These are phyloP conservation scores for Sphaerulina populicola DNA, from an alignment of 2,329 filamentous ascomycete genomes.

Conservation along the genomic window DNA sequence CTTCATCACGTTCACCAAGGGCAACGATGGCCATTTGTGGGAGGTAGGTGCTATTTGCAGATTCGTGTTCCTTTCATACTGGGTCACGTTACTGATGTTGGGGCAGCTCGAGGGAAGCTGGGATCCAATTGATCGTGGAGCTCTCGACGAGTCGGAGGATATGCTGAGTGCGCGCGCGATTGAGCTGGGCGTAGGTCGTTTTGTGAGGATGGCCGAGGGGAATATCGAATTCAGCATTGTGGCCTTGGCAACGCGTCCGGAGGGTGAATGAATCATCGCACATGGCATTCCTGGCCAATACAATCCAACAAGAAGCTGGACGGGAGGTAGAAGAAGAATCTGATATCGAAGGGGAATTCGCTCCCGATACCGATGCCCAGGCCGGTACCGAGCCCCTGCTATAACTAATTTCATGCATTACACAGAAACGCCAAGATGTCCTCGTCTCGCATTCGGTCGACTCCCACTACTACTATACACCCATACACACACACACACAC, in stretches of 20 bases:
- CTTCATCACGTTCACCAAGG: slow-evolving; percentile 43
- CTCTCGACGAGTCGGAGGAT: slow-evolving; percentile 37
- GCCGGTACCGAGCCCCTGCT: too few relatives aligned
- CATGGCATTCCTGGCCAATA: too few relatives aligned
- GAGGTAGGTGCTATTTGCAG: slow-evolving; percentile 30
- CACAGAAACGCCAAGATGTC: neutral
- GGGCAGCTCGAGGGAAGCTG: slow-evolving; percentile 33
- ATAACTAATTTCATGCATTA: too few relatives aligned
- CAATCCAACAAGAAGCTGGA: too few relatives aligned
- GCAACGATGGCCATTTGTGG: slow-evolving; percentile 40
- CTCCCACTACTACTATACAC: neutral
- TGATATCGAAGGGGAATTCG: too few relatives aligned
- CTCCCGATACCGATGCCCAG: too few relatives aligned
- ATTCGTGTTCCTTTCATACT: neutral
- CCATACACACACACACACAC: too few relatives aligned
- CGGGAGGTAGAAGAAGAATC: too few relatives aligned
- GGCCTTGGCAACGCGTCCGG: slow-evolving; percentile 32
- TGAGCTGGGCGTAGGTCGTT: slow-evolving; percentile 35
- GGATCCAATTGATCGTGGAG: slow-evolving; percentile 40
- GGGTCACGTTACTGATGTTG: neutral
- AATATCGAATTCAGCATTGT: slow-evolving; percentile 41
- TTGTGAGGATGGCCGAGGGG: slow-evolving; percentile 35
- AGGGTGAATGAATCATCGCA: slow-evolving; percentile 2
- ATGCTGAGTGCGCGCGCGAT: slow-evolving; percentile 39
- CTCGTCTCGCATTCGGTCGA: neutral